Evolutionary conservation across 1,284 basidiomycete genomes (phyloP), one percentile per base, ranked within the genome.

Genomic region (Ceratobasidium sp.): DNA sequence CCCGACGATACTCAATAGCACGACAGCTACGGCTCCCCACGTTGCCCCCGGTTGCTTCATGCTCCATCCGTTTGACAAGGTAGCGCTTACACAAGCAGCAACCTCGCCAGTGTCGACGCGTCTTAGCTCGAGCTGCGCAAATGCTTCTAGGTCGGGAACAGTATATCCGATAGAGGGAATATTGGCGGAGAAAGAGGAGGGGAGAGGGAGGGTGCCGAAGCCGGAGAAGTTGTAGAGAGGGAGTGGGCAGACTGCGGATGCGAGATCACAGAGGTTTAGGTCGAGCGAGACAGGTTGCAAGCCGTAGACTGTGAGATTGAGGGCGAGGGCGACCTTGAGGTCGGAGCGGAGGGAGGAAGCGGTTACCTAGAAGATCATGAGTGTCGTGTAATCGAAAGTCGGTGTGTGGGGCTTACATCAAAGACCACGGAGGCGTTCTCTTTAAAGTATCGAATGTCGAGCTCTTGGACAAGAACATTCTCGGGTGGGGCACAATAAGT

Each of bases 61-160:
- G 0, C 95, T 94, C 89, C 91, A 92, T 11, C 97, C 96, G 81
- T 99, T 99, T 24, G 93, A 91, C 3, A 99, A 85, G 0, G 96
- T 97, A 8, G 95, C 90, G 82, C 97, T 95, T 2, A 99, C 87
- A 79, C 97, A 99, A 0, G 95, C 95, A 57, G 92, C 93, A 75
- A 94, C 86, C 4, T 89, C 82, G 57, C 90, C 89, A 1, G 92
- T 92, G 60, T 85, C 84, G 48, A 89, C 86, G 76, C 95, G 90
- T 0, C 86, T 88, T 29, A 99, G 87, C 9, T 91, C 89, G 66
- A 99, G 84, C 77, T 95, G 93, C 0, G 91, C 96, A 78, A 91
- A 95, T 0, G 93, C 96, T 82, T 99, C 96, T 17, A 99, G 87
- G 82, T 99, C 93, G 9, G 97, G 97, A 29, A 99, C 92, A 27